Base-by-base conservation (phyloP, 1,139 yeast species). In the Taphrina populina region DNA sequence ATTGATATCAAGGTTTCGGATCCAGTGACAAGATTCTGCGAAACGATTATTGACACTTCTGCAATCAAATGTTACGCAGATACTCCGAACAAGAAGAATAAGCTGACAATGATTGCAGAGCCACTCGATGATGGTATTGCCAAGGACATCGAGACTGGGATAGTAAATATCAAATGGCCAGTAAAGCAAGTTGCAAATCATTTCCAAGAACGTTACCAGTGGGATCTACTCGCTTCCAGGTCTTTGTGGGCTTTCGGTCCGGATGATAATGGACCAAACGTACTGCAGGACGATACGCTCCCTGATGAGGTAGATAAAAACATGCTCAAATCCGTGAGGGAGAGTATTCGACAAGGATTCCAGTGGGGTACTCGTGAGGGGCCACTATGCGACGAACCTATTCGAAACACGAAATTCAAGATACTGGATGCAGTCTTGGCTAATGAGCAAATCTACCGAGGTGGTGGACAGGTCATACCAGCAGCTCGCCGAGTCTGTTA, bases 181-280 rank as follows among this genome's bases (percentile, higher is more conserved):
- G 75, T 77, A 4, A 61, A 67, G 13, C 65, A 72, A 33, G 68
- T 84, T 0, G 75, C 85, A 1, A 82, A 79, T 62, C 69, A 72
- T 19, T 74, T 90, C 51, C 75, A 82, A 60, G 73, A 71, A 0
- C 73, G 77, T 6, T 83, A 82, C 64, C 79, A 77, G 0, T 88
- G 96, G 95, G 96, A 90, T 69, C 74, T 90, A 0, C 72, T 90
- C 44, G 85, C 92, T 0, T 83, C 96, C 0, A 74, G 95, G 62
- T 84, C 94, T 0, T 71, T 88, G 2, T 86, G 95, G 95, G 72
- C 81, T 3, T 82, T 87, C 67, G 92, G 92, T 0, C 84, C 94
- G 0, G 76, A 71, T 5, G 80, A 75, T 54, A 66, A 70, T 27
- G 75, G 77, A 1, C 75, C 80, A 5, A 85, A 90, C 11, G 73